These are phyloP conservation scores for Micromonas pusilla DNA, from an alignment of 139 green algal species.

Conservation along the genomic window DNA sequence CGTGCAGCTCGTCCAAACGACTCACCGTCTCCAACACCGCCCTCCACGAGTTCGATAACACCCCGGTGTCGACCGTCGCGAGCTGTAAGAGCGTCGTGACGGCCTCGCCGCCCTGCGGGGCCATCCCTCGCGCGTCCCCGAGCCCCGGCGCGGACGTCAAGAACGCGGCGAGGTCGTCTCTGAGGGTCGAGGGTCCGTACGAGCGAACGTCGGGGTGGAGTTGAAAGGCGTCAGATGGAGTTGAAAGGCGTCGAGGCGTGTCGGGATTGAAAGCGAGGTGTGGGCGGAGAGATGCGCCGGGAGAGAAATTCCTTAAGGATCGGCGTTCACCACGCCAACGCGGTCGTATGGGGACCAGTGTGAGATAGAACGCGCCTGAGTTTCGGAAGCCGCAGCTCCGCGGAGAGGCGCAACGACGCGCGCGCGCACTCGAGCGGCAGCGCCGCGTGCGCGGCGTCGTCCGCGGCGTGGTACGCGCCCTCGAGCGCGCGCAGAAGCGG, in stretches of 20 bases:
- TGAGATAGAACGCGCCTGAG: too few species aligned
- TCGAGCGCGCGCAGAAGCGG: background rate
- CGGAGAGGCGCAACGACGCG: background rate
- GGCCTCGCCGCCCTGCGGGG: constrained; percentile 4
- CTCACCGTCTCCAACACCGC: background rate
- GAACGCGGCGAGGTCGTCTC: background rate
- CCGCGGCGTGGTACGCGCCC: background rate
- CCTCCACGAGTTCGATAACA: background rate
- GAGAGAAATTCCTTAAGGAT: too few species aligned
- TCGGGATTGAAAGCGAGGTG: too few species aligned
- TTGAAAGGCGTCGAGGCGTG: too few species aligned
- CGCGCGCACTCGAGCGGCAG: constrained; percentile 9
- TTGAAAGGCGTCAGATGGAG: too few species aligned
- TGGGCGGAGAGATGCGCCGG: too few species aligned
- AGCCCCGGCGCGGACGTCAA: constrained; percentile 1
- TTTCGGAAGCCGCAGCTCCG: background rate
- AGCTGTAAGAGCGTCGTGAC: background rate
- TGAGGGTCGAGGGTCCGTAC: too few species aligned
- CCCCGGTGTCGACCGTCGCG: background rate
- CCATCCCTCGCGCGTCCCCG: background rate
- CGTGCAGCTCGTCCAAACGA: background rate
- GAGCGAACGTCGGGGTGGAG: too few species aligned
- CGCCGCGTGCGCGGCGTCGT: background rate
- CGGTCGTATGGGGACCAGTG: too few species aligned
- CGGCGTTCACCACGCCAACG: too few species aligned